These are phyloP conservation scores for Trypanosoma avium DNA, from an alignment of 208 protist species.

Conservation along the genomic window DNA sequence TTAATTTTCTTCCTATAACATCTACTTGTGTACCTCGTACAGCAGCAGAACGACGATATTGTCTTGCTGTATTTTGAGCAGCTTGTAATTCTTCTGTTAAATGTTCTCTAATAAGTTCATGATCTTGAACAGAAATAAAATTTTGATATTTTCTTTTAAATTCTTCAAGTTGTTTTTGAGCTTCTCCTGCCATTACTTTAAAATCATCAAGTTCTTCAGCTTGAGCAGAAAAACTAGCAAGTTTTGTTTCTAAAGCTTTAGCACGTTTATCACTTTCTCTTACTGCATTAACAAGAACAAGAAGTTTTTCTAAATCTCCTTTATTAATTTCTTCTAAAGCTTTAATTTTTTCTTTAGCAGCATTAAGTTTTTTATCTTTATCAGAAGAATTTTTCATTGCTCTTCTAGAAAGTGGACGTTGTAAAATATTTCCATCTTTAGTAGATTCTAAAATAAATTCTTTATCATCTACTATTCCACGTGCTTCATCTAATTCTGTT, in stretches of 20 bases:
- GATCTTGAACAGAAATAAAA: conserved; percentile 65
- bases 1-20: conserved; percentile 61
- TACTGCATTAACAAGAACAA: conserved; percentile 74
- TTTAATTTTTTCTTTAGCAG: conserved; percentile 34
- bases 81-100: conserved; percentile 53
- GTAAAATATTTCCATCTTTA: background rate
- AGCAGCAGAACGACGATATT: conserved; percentile 70
- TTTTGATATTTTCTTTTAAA: conserved; percentile 67
- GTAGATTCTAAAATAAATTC: background rate
- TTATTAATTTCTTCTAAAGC: conserved; percentile 56
- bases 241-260: conserved; percentile 58
- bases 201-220: conserved; percentile 77
- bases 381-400: conserved; percentile 28
- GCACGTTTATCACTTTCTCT: conserved; percentile 73
- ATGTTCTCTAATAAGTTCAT: conserved; percentile 71
- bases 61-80: conserved; percentile 44
- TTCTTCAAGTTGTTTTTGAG: conserved; percentile 68
- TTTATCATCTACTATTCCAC: conserved; percentile 23
- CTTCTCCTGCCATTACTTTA: conserved; percentile 72
- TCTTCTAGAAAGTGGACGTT: background rate
- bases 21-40: conserved; percentile 81
- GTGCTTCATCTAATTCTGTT: conserved; percentile 32
- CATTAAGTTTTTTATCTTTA: conserved; percentile 35
- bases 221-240: conserved; percentile 41
- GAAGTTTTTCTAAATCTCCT: conserved; percentile 70